Base-by-base conservation (phyloP, 345 rosid species). In the Geranium brycei region DNA sequence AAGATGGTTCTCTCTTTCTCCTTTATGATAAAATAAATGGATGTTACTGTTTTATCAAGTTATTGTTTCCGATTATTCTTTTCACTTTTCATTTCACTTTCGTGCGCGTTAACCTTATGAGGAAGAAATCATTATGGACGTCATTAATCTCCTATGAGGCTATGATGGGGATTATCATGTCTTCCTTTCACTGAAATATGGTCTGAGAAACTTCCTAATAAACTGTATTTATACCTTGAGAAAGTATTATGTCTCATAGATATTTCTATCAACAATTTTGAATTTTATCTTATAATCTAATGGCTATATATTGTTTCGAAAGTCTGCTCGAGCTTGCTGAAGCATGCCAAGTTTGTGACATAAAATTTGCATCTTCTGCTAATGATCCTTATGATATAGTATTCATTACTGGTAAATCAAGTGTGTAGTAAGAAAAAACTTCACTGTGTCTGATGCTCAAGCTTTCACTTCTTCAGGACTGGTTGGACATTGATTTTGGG, bases 401-500 rank as follows among this genome's bases (percentile, higher is more conserved):
- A 53, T 57, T 17, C 47, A 61, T 51, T 11, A 23, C 28, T 35
- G 41, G 32, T 51, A 31, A 66, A 35, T 19, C 18, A 63, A 14
- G 13, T 51, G 59, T 62, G 7, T 13, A 40, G 19, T 61, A 31
- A 17, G 28, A 64, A 60, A 51, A n/a, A 16, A 4, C 19, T 35
- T 38, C 7, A 18, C 58, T 8, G 58, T 28, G 1, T 62, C 68
- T 72, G 31, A 61, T 75, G 58, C 64, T 76, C 58, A 11, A 58
- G 55, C 59, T 57, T 61, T 65, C 41, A 66, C 66, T 61, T 66
- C 62, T 72, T 40, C 91, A 95, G 99, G 97, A 95, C 62, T 95
- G 99, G 99, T 75, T 95, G 73, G 97, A 95, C 80, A 95, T 95
- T 60, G 97, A 95, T 79, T 95, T 88, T 82, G 97, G 96, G 47